phyloP scores from a whole-genome alignment of 2,329 filamentous ascomycete genomes.

The Curvularia lunata region DNA sequence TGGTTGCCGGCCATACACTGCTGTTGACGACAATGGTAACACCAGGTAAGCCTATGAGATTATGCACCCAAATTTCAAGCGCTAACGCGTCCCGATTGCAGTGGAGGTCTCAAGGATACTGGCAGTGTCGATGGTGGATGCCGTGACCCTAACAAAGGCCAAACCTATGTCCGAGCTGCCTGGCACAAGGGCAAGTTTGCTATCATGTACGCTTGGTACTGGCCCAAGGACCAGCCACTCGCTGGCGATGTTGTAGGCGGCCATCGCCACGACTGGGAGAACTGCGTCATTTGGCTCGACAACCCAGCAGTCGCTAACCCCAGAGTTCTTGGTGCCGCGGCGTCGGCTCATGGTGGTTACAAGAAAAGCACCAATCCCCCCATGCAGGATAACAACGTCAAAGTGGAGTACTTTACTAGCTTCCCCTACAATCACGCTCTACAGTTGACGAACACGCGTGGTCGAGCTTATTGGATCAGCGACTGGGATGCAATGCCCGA shows the following conservation, averaged over 20 bases:
- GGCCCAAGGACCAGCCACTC: slow-evolving; percentile 5
- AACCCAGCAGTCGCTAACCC: not conserved
- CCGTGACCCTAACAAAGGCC: slow-evolving; percentile 1
- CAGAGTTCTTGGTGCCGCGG: not conserved
- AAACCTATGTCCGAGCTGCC: slow-evolving; percentile 6
- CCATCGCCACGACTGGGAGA: slow-evolving; percentile 7
- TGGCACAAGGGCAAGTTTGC: slow-evolving; percentile 7
- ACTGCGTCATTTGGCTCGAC: not conserved
- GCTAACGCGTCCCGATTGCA: not conserved
- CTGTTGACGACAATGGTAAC: slow-evolving; percentile 4
- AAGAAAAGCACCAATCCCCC: not conserved
- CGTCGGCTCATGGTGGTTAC: not conserved
- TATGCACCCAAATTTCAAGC: not conserved
- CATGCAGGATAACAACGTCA: not conserved
- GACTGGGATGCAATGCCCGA: slow-evolving; percentile 3
- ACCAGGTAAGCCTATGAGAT: slow-evolving; percentile 2
- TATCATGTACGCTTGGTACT: slow-evolving; percentile 10
- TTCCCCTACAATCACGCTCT: not conserved
- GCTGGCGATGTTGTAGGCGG: slow-evolving; percentile 2
- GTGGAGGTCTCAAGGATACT: slow-evolving; percentile 5
- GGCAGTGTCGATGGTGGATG: slow-evolving; percentile 1
- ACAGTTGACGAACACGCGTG: slow-evolving; percentile 5
- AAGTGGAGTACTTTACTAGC: not conserved
- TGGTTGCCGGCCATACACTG: slow-evolving; percentile 5
- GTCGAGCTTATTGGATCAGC: slow-evolving; percentile 4